Evolutionary conservation across 1,284 basidiomycete species (phyloP).

Genomic region (Irpex sp.): DNA sequence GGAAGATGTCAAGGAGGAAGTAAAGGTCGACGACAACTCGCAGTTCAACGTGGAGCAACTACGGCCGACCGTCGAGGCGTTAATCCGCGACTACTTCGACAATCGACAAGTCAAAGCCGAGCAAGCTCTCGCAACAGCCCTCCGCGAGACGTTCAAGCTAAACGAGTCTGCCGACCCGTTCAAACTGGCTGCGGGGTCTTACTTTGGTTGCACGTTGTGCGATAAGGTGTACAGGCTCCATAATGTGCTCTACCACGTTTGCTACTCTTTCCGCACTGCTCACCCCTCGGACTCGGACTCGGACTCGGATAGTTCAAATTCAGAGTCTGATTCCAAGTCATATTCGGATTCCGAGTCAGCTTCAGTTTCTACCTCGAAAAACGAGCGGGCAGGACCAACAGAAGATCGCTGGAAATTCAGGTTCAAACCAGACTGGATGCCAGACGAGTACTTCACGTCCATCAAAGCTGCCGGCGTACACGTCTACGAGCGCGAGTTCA

Average conservation of each 20-base stretch:
- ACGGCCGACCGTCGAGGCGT: background rate
- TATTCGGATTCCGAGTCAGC: too few relatives aligned
- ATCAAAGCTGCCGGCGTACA: background rate
- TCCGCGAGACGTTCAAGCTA: background rate
- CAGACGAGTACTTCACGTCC: background rate
- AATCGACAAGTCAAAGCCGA: background rate
- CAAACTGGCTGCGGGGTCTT: background rate
- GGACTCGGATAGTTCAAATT: too few relatives aligned
- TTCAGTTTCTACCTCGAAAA: too few relatives aligned
- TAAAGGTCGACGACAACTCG: background rate
- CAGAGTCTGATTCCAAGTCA: too few relatives aligned
- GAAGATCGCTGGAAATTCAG: background rate
- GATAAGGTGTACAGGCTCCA: background rate
- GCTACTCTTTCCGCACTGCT: too few relatives aligned
- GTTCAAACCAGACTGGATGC: background rate
- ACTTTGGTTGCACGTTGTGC: background rate
- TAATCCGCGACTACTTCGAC: background rate
- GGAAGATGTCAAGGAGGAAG: background rate
- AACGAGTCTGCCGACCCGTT: background rate
- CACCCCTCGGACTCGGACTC: too few relatives aligned
- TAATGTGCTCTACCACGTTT: background rate
- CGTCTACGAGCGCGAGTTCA: background rate
- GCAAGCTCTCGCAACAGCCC: background rate
- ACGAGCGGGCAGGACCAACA: too few relatives aligned
- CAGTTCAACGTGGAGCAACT: background rate